Percentiles rank a stretch among this genome's conserved stretches.
phyloP scores from a whole-genome alignment of 306 rosid species.

The Quercus bicolor region DNA sequence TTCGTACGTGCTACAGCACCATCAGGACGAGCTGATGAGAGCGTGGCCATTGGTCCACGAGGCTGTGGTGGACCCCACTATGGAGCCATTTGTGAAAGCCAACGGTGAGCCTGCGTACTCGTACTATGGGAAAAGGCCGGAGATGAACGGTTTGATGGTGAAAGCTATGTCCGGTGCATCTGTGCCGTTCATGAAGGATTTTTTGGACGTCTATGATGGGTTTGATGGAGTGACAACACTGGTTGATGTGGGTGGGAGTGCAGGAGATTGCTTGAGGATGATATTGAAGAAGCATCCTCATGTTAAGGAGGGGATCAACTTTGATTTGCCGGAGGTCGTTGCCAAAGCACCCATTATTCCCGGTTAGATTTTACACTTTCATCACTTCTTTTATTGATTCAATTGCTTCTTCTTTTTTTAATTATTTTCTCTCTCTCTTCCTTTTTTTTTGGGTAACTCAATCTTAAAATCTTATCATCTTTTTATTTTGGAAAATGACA shows the following conservation, averaged over 20 bases:
- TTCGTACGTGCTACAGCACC: slow-evolving; percentile 84
- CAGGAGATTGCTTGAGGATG: slow-evolving; percentile 85
- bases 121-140: slow-evolving; percentile 61
- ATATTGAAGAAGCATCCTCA: slow-evolving; percentile 52
- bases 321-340: slow-evolving; percentile 79
- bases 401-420: too few species aligned
- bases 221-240: slow-evolving; percentile 52
- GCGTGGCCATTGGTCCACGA: slow-evolving; percentile 91
- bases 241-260: slow-evolving; percentile 95
- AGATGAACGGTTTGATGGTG: slow-evolving; percentile 80
- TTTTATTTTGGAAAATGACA: too few species aligned
- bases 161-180: slow-evolving; percentile 87
- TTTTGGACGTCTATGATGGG: slow-evolving; percentile 63
- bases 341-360: slow-evolving; percentile 68
- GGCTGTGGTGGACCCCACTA: slow-evolving; percentile 70
- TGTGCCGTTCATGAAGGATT: slow-evolving; percentile 73
- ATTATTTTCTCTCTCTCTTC: too few species aligned
- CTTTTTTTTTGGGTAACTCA: too few species aligned
- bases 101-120: slow-evolving; percentile 70
- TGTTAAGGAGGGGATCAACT: slow-evolving; percentile 61
- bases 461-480: too few species aligned
- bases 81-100: slow-evolving; percentile 76
- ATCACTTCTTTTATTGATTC: too few species aligned
- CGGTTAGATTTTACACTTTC: slow-evolving; percentile 17
- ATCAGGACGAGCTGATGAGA: slow-evolving; percentile 76